Conservation (phyloP, 73 alveolate genomes). For the Uronychia binucleata region DNA sequence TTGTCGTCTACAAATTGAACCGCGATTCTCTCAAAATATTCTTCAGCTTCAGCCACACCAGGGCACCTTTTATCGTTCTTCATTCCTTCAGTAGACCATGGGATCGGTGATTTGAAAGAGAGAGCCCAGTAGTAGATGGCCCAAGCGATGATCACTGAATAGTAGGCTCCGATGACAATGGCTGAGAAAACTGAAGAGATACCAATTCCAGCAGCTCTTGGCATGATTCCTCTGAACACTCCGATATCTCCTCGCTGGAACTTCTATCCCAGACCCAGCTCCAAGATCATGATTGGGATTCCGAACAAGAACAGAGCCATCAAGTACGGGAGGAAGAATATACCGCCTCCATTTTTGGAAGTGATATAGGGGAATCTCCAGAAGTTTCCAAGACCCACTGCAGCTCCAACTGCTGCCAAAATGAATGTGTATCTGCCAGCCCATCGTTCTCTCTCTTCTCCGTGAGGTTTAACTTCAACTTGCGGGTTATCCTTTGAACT, state of each 20-base stretch:
- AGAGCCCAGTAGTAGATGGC: neutral
- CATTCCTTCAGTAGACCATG: neutral
- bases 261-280: too few species aligned
- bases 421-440: conserved; percentile 9
- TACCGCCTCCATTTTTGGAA: conserved; percentile 12
- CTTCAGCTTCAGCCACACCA: too few species aligned
- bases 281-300: conserved; percentile 7
- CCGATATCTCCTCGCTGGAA: too few species aligned
- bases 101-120: neutral
- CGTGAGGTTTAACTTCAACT: too few species aligned
- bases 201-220: too few species aligned
- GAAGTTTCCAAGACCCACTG: conserved; percentile 14
- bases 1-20: too few species aligned
- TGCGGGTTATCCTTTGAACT: too few species aligned
- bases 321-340: conserved; percentile 14
- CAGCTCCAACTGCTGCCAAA: conserved; percentile 9
- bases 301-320: conserved; percentile 2
- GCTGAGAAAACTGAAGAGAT: too few species aligned
- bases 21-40: too few species aligned
- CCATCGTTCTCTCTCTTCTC: neutral
- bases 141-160: conserved; percentile 1
- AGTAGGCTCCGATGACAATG: too few species aligned
- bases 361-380: conserved; percentile 22
- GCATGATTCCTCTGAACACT: too few species aligned
- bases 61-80: neutral